phyloP scores from a whole-genome alignment of 768 basidiomycete species.

The Tricholomella constricta region DNA sequence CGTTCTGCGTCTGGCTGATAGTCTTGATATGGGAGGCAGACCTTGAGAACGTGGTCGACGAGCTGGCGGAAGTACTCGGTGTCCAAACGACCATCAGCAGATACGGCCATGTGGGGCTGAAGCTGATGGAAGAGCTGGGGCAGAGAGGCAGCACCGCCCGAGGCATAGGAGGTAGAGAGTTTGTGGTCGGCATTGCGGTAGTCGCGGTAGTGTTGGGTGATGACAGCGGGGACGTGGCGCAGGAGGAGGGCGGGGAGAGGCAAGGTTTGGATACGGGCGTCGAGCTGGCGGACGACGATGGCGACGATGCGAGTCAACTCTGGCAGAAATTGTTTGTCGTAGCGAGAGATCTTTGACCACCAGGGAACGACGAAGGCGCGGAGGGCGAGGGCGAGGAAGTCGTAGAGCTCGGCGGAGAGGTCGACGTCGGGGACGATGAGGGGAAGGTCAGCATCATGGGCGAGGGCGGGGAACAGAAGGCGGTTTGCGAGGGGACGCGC shows the following conservation, averaged over 20 bases:
- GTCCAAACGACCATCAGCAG: slow-evolving; percentile 64
- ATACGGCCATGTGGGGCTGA: slow-evolving; percentile 84
- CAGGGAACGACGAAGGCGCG: slow-evolving; percentile 81
- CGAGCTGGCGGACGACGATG: slow-evolving; percentile 59
- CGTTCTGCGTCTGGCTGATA: slow-evolving; percentile 78
- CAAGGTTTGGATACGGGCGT: slow-evolving; percentile 51
- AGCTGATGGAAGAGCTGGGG: slow-evolving; percentile 75
- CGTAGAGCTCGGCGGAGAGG: slow-evolving; percentile 71
- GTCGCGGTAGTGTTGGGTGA: slow-evolving; percentile 79
- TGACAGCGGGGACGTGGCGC: slow-evolving; percentile 59
- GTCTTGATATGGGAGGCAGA: slow-evolving; percentile 76
- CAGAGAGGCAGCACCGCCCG: slow-evolving; percentile 61
- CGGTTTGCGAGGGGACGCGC: slow-evolving; percentile 46
- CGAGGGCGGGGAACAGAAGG: slow-evolving; percentile 62
- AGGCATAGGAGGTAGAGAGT: slow-evolving; percentile 67
- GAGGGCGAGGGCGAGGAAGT: slow-evolving; percentile 77
- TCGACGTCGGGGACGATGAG: slow-evolving; percentile 47
- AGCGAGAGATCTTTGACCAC: slow-evolving; percentile 84
- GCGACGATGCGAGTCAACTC: slow-evolving; percentile 63
- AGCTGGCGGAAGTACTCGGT: slow-evolving; percentile 79
- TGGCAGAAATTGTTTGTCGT: slow-evolving; percentile 82
- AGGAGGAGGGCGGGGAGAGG: slow-evolving; percentile 67
- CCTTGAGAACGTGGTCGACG: slow-evolving; percentile 73
- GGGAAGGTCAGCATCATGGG: slow-evolving; percentile 46
- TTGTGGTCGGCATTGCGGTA: slow-evolving; percentile 70